Percentiles rank a stretch among this genome's conserved stretches.
These are phyloP conservation scores for Apophysomyces ossiformis DNA, from an alignment of 371 early-diverging fungal species.

Conservation along the genomic window DNA sequence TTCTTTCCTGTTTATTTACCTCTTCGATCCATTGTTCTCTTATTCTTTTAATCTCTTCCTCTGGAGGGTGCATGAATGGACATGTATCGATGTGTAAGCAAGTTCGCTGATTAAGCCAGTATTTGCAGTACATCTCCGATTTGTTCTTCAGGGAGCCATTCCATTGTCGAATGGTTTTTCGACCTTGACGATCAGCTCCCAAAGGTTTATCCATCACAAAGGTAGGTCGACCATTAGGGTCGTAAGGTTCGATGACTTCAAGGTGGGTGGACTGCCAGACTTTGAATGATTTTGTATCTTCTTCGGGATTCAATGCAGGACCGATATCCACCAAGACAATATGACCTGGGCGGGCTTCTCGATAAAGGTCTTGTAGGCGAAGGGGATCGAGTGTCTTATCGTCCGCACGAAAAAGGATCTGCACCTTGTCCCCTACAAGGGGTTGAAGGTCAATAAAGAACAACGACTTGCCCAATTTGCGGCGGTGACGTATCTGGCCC, in stretches of 20 bases:
- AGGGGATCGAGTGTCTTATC: constrained; percentile 34
- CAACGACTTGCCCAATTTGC: constrained; percentile 45
- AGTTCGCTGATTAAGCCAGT: constrained; percentile 59
- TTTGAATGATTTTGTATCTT: constrained; percentile 24
- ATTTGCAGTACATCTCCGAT: constrained; percentile 49
- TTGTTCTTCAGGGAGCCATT: constrained; percentile 26
- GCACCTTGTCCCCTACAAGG: constrained; percentile 31
- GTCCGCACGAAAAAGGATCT: constrained; percentile 56
- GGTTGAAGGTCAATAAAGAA: constrained; percentile 59
- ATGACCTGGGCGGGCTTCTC: constrained; percentile 42
- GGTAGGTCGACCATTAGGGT: constrained; percentile 13
- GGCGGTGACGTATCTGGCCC: constrained; percentile 54
- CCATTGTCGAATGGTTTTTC: constrained; percentile 7
- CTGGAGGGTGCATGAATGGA: constrained; percentile 52
- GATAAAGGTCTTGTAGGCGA: constrained; percentile 35
- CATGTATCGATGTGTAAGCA: constrained; percentile 47
- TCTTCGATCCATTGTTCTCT: constrained; percentile 49
- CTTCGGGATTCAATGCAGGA: constrained; percentile 42
- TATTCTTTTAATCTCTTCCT: constrained; percentile 30
- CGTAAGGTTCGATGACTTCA: constrained; percentile 35
- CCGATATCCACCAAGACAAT: constrained; percentile 36
- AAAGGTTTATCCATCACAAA: constrained; percentile 54
- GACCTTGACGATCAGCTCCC: constrained; percentile 29
- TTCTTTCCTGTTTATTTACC: constrained; percentile 25
- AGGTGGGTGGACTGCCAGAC: constrained; percentile 50